Base-by-base conservation (phyloP, 1,139 yeast species). In the Pichia inconspicua region DNA sequence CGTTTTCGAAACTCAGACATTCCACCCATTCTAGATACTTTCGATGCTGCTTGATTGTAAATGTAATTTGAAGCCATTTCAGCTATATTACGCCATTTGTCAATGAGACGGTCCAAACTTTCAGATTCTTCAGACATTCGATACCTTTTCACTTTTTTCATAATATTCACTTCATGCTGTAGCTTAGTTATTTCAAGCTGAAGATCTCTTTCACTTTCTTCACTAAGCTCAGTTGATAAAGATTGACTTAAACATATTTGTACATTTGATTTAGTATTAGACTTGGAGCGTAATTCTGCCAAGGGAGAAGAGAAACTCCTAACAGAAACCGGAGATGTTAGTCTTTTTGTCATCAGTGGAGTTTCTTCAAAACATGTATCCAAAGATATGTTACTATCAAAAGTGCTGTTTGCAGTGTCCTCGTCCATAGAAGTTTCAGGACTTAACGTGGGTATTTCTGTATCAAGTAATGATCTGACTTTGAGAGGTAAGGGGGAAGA, bases 1-100 rank as follows among this genome's bases (percentile, higher is more conserved):
- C 62, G 64, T 48, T 62, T 61, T 31, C 65, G 58, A 44, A 68
- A 67, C 46, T 70, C 74, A 41, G 63, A 66, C 49, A 73, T 68
- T 0, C 80, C 80, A 15, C 79, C 79, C 62, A 69, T 61, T 48
- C 60, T 66, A 30, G 64, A 63, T 5, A 74, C 66, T 48, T 72
- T 73, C 11, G 64, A 55, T 22, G 64, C 51, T 0, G 75, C 73
- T 9, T 70, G 67, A 52, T 73, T 73, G 31, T 66, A 55, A 38
- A 75, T 49, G 51, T 66, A 72, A 38, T 69, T 66, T 37, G 78
- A 69, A 0, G 75, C 75, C 42, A 58, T 62, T 50, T 72, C 72
- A 1, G 75, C 72, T 1, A 70, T 68, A 11, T 57, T 58, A 48
- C 74, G 64, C 79, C 80, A 75, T 52, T 73, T 71, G 0, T 52